A percentile compares a stretch with the other conserved stretches of the same genome.
phyloP scores from a whole-genome alignment of 2,329 filamentous ascomycete species.

The Aspergillus texensis region DNA sequence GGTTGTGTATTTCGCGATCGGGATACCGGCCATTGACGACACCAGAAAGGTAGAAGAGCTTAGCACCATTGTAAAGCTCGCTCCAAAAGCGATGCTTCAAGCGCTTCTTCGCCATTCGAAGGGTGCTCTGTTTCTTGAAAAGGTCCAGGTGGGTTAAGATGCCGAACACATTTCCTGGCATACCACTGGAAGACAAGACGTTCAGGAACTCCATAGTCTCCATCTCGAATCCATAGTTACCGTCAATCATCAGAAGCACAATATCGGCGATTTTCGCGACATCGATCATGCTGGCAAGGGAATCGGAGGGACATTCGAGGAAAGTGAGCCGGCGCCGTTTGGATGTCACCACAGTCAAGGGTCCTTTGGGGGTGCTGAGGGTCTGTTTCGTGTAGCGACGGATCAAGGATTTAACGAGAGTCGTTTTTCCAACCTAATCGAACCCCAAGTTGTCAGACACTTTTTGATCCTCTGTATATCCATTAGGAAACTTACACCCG shows the following conservation, averaged over 20 bases:
- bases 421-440: slow-evolving; percentile 76
- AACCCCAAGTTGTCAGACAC: slow-evolving; percentile 9
- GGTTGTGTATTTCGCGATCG: slow-evolving; percentile 92
- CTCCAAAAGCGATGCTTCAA: slow-evolving; percentile 96
- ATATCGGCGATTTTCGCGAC: slow-evolving; percentile 97
- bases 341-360: slow-evolving; percentile 93
- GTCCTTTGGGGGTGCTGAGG: slow-evolving; percentile 83
- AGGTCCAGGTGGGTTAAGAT: slow-evolving; percentile 95
- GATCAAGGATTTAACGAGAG: slow-evolving; percentile 90
- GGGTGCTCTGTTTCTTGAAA: slow-evolving; percentile 87
- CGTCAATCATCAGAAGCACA: slow-evolving; percentile 95
- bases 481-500: slow-evolving; percentile 64
- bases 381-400: slow-evolving; percentile 95
- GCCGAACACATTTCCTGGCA: slow-evolving; percentile 98
- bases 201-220: slow-evolving; percentile 99
- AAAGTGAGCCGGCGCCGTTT: slow-evolving; percentile 95
- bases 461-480: not conserved
- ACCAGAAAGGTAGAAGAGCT: slow-evolving; percentile 94
- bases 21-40: slow-evolving; percentile 97
- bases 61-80: slow-evolving; percentile 93
- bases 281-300: slow-evolving; percentile 94
- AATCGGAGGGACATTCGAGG: slow-evolving; percentile 91
- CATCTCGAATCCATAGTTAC: slow-evolving; percentile 99
- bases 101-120: slow-evolving; percentile 93
- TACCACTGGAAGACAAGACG: slow-evolving; percentile 86